Evolutionary conservation across 768 basidiomycete species (phyloP), one percentile per base, ranked within the genome.

Genomic region (Russula earlei): DNA sequence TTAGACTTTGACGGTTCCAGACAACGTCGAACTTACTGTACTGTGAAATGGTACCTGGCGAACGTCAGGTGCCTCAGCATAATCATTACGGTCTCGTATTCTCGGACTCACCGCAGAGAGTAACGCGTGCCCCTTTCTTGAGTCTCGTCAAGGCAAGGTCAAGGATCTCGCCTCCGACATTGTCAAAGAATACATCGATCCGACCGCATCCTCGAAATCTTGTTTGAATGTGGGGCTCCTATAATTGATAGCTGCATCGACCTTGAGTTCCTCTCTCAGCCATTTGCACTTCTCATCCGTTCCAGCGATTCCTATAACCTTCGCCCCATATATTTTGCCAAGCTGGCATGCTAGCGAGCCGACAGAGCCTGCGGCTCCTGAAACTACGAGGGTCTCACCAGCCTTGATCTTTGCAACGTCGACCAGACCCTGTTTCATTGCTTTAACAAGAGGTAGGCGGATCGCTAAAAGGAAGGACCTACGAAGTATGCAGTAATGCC

Each of bases 321-420:
- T 85, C 46, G 87, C 88, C 54, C 86, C 91, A 11, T 75, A 72
- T 27, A 80, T 75, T 68, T 90, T 91, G 44, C 87, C 91, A 19
- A 93, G 75, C 62, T 93, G 91, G 69, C 91, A 92, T 12, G 75
- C 87, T 54, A 90, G 68, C 10, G 83, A 79, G n/a, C 92, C 91
- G 10, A 90, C 88, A 1, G 92, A 84, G 10, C 93, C 94, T 9
- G 95, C 94, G 2, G 94, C 94, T 19, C 91, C 94, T 0, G 90
- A 90, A 11, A 85, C 85, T 22, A 97, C 77, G 47, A 95, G 79
- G 0, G 80, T 88, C 58, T 97, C 92, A 12, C 92, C 91, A 0
- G 83, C 68, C 67, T 94, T 87, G 64, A 94, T 69, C 57, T 87
- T 69, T 15, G 84, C 91, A 44, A 95, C 75, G 47, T 91, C 87